phyloP scores from a whole-genome alignment of 768 basidiomycete species.

The Cystobasidium tubakii region DNA sequence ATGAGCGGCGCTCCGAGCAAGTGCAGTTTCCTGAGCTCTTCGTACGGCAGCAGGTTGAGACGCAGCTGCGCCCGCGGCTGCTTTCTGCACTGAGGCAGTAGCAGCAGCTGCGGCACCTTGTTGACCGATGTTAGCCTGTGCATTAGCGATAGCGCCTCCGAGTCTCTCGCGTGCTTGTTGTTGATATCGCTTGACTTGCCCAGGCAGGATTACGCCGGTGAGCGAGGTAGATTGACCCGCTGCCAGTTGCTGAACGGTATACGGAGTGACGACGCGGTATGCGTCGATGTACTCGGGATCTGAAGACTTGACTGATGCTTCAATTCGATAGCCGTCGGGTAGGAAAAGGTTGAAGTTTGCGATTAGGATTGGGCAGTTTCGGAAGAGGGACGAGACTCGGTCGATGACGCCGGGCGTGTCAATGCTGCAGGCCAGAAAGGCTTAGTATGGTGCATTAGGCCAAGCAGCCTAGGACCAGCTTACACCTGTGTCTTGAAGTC shows the following conservation, averaged over 20 bases:
- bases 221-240: conserved; percentile 15
- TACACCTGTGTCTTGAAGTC: conserved; percentile 87
- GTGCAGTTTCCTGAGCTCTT: neutral
- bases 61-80: neutral
- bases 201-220: neutral
- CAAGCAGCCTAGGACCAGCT: neutral
- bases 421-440: conserved; percentile 58
- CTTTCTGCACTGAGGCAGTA: neutral
- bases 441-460: neutral
- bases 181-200: neutral
- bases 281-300: conserved; percentile 39
- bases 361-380: conserved; percentile 80
- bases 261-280: conserved; percentile 50
- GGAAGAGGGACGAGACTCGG: conserved; percentile 86
- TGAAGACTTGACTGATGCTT: conserved; percentile 50
- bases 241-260: conserved; percentile 43
- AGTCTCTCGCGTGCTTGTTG: neutral
- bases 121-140: too few relatives aligned
- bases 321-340: conserved; percentile 87
- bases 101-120: neutral
- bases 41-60: neutral
- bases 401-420: conserved; percentile 96
- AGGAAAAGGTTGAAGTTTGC: conserved; percentile 97
- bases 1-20: neutral
- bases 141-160: neutral